Percentiles rank a stretch among this genome's conserved stretches.
phyloP scores from a whole-genome alignment of 1,284 basidiomycete genomes.

The Erythrobasidium hasegawianum region DNA sequence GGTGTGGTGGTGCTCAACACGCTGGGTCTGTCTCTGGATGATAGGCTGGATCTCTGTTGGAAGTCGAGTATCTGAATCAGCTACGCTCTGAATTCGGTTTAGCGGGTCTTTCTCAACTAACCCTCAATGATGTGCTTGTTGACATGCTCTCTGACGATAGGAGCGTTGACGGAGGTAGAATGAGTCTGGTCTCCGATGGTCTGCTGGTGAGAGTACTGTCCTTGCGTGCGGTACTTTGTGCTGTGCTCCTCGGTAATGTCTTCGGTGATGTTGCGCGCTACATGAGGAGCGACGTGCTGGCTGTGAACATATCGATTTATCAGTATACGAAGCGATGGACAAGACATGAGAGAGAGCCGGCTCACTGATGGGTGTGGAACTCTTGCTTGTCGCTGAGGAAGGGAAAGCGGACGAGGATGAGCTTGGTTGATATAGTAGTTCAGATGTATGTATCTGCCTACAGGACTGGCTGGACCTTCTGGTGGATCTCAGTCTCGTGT shows the following conservation, averaged over 20 bases:
- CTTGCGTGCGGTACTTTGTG: constrained; percentile 29
- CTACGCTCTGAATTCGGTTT: too few relatives aligned
- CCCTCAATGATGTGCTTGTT: constrained; percentile 6
- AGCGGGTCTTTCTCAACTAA: too few relatives aligned
- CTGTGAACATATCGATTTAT: not conserved
- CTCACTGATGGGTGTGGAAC: constrained; percentile 29
- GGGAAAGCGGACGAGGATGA: not conserved
- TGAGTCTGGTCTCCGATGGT: constrained; percentile 33
- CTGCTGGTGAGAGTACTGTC: constrained; percentile 12
- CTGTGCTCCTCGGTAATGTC: constrained; percentile 29
- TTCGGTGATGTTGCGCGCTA: constrained; percentile 23
- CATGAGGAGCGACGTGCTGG: constrained; percentile 28
- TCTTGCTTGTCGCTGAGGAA: constrained; percentile 32
- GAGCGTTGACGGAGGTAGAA: constrained; percentile 34
- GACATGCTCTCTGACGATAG: constrained; percentile 33
- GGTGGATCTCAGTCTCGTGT: constrained; percentile 33
- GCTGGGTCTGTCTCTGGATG: constrained; percentile 34
- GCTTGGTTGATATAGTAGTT: too few relatives aligned
- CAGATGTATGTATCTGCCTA: too few relatives aligned
- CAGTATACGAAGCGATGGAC: not conserved
- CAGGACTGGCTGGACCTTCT: constrained; percentile 32
- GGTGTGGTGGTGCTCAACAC: constrained; percentile 35
- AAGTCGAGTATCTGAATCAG: too few relatives aligned
- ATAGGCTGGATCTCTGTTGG: constrained; percentile 28
- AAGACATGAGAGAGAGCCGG: not conserved